A percentile compares a stretch with the other conserved stretches of the same genome.
Evolutionary conservation across 1,284 basidiomycete species (phyloP).

Genomic region (Cutaneotrichosporon cyanovorans): DNA sequence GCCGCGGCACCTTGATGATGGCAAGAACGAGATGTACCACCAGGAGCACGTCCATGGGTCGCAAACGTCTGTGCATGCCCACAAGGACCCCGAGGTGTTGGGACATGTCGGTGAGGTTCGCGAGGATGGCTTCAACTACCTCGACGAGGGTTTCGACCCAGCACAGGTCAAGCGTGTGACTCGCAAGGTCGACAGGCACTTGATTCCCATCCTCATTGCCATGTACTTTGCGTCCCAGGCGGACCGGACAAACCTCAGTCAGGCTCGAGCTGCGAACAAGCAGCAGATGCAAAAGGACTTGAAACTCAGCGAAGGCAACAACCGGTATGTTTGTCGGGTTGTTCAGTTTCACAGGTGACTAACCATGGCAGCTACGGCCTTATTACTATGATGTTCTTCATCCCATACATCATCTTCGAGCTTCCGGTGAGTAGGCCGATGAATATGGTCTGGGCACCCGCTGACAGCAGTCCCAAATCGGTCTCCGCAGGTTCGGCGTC

Average conservation of each 20-base stretch:
- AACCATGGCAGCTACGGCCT: conserved; percentile 32
- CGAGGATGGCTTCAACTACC: conserved; percentile 1
- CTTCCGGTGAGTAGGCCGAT: conserved; percentile 9
- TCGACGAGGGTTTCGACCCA: conserved; percentile 13
- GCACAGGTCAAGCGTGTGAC: neutral
- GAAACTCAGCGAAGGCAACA: conserved; percentile 40
- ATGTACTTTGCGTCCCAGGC: conserved; percentile 15
- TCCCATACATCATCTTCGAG: conserved; percentile 45
- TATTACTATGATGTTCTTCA: conserved; percentile 39
- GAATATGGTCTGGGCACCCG: conserved; percentile 17
- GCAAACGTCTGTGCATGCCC: neutral
- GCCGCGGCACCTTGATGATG: too few relatives aligned
- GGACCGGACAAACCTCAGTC: conserved; percentile 34
- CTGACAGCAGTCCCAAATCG: conserved; percentile 20
- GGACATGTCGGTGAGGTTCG: neutral
- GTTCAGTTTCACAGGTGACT: too few relatives aligned
- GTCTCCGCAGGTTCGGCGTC: conserved; percentile 19
- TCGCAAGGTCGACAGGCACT: conserved; percentile 12
- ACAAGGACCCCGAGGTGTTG: neutral
- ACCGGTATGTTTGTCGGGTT: too few relatives aligned
- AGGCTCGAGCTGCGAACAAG: conserved; percentile 24
- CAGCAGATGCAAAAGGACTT: conserved; percentile 25
- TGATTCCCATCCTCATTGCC: conserved; percentile 14
- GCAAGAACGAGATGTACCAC: too few relatives aligned
- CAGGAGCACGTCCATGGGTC: too few relatives aligned